Conservation (phyloP, 805 yeast genomes). For the Myxozyma kluyveri region DNA sequence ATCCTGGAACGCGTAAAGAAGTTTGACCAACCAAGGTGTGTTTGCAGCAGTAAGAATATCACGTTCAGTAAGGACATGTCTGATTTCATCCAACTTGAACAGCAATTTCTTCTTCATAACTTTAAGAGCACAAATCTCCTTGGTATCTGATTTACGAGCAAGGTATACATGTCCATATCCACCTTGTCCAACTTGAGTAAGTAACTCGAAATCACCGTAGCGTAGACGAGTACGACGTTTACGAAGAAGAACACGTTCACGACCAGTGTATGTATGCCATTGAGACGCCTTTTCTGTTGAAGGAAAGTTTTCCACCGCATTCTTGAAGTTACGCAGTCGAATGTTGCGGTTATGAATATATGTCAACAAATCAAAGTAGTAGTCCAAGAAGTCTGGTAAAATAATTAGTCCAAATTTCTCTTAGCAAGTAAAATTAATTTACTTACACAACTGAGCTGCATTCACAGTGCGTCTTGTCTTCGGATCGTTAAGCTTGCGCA, state of each 20-base stretch:
- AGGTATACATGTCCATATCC: slow-evolving; percentile 99
- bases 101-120: slow-evolving; percentile 82
- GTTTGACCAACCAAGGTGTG: slow-evolving; percentile 92
- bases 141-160: slow-evolving; percentile 90
- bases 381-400: slow-evolving; percentile 79
- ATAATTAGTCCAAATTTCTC: not conserved
- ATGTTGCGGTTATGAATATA: slow-evolving; percentile 84
- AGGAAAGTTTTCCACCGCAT: slow-evolving; percentile 41
- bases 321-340: slow-evolving; percentile 68
- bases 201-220: slow-evolving; percentile 91
- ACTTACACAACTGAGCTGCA: slow-evolving; percentile 61
- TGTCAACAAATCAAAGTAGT: slow-evolving; percentile 93
- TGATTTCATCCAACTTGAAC: slow-evolving; percentile 87
- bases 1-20: slow-evolving; percentile 94
- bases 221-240: slow-evolving; percentile 88
- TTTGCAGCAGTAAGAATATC: slow-evolving; percentile 95
- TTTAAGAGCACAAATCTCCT: slow-evolving; percentile 92
- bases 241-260: slow-evolving; percentile 80
- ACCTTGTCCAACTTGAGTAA: slow-evolving; percentile 99
- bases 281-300: slow-evolving; percentile 49
- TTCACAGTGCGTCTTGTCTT: slow-evolving; percentile 83
- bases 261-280: slow-evolving; percentile 76
- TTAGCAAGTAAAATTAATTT: not conserved
- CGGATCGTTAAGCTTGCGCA: slow-evolving; percentile 56
- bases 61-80: slow-evolving; percentile 93